phyloP scores from a whole-genome alignment of 345 rosid species.

The Clausena lansium region DNA sequence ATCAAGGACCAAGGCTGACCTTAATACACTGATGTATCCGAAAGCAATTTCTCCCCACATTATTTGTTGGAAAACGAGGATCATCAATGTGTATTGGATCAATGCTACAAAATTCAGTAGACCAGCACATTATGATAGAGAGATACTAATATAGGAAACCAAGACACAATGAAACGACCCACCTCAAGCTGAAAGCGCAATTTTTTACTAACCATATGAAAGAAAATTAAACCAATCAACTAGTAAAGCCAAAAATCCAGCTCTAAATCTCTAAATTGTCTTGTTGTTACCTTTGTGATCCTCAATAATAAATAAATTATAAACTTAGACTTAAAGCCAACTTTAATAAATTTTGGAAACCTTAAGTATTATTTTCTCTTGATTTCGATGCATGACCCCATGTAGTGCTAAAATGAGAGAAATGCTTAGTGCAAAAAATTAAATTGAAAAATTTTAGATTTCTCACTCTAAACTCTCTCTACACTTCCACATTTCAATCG shows the following conservation, averaged over 20 bases:
- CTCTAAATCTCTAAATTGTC: neutral
- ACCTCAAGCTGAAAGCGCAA: neutral
- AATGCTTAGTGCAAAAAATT: too few relatives aligned
- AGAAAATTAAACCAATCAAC: neutral
- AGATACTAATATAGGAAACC: constrained; percentile 12
- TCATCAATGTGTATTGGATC: constrained; percentile 97
- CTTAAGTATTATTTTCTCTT: too few relatives aligned
- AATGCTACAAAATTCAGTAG: constrained; percentile 48
- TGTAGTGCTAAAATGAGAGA: too few relatives aligned
- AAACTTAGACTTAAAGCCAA: too few relatives aligned
- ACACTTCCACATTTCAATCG: too few relatives aligned
- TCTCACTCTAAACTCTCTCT: too few relatives aligned
- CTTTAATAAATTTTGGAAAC: too few relatives aligned
- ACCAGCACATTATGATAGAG: constrained; percentile 22
- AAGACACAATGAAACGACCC: neutral
- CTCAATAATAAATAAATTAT: neutral
- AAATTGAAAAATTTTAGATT: too few relatives aligned
- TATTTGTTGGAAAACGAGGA: constrained; percentile 89
- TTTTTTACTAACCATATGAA: neutral
- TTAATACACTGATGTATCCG: constrained; percentile 98
- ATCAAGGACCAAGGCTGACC: constrained; percentile 39
- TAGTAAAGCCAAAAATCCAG: neutral
- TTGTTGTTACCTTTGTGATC: neutral
- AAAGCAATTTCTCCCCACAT: constrained; percentile 97
- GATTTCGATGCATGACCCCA: too few relatives aligned